A percentile compares a stretch with the other conserved stretches of the same genome.
These are phyloP conservation scores for Colletotrichum sp. DNA, from an alignment of 2,329 filamentous ascomycete species.

Conservation along the genomic window DNA sequence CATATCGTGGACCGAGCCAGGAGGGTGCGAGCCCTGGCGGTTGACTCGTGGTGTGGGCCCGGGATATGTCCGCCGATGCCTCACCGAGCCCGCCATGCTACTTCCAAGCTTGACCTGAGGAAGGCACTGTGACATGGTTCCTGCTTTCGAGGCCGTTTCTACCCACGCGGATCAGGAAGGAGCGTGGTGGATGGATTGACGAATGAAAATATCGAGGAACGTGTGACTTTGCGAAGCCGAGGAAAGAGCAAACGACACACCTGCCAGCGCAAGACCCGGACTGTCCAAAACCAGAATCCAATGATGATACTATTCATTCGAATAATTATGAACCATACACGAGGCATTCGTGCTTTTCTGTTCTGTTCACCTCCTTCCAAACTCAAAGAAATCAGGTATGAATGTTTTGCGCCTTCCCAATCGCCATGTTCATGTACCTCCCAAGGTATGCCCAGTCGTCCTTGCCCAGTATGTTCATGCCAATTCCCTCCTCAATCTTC, in stretches of 20 bases:
- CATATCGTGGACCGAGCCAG: not conserved
- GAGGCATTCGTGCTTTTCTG: not conserved
- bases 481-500: not conserved
- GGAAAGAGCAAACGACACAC: not conserved
- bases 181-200: not conserved
- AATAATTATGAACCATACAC: not conserved
- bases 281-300: not conserved
- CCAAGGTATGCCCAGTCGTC: not conserved
- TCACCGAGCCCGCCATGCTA: not conserved
- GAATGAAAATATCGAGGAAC: not conserved
- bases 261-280: not conserved
- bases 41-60: not conserved
- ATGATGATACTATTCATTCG: conserved; percentile 4
- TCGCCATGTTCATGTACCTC: not conserved
- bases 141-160: not conserved
- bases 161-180: not conserved
- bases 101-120: not conserved
- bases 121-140: not conserved
- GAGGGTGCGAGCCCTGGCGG: not conserved
- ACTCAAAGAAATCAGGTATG: not conserved
- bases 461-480: not conserved
- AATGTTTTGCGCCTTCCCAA: not conserved
- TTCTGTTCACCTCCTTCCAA: not conserved
- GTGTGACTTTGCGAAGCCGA: not conserved
- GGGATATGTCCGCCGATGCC: not conserved